phyloP scores from a whole-genome alignment of 169 alveolate species.

The Cyclospora cayetanensis region DNA sequence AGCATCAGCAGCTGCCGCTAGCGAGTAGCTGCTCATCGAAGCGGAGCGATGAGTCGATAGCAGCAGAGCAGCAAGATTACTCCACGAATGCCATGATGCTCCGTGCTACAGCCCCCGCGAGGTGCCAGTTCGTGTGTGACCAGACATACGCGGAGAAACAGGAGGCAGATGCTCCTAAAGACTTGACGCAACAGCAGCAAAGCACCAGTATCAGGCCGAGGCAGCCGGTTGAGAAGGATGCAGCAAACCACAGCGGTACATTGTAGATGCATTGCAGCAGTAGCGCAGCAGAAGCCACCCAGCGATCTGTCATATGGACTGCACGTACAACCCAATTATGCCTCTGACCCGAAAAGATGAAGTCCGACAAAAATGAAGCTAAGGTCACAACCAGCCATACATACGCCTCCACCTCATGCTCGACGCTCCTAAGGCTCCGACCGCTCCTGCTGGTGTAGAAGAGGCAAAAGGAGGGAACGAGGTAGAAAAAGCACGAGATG shows the following conservation, averaged over 20 bases:
- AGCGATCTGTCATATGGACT: slow-evolving; percentile 62
- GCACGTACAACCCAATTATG: slow-evolving; percentile 43
- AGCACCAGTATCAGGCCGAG: not conserved
- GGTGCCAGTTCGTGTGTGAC: slow-evolving; percentile 53
- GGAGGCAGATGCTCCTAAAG: not conserved
- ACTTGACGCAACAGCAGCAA: slow-evolving; percentile 26
- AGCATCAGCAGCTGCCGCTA: too few relatives aligned
- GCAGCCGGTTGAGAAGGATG: not conserved
- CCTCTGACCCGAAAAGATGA: slow-evolving; percentile 56
- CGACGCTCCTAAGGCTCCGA: not conserved
- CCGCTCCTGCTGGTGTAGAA: not conserved
- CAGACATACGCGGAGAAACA: slow-evolving; percentile 1
- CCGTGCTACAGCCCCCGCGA: slow-evolving; percentile 51
- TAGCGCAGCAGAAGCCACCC: slow-evolving; percentile 31
- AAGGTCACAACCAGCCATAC: slow-evolving; percentile 31
- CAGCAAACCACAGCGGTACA: slow-evolving; percentile 39
- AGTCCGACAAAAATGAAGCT: slow-evolving; percentile 47
- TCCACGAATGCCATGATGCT: slow-evolving; percentile 51
- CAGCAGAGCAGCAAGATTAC: too few relatives aligned
- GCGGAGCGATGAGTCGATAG: too few relatives aligned
- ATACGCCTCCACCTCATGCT: slow-evolving; percentile 38
- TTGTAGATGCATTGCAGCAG: slow-evolving; percentile 40
- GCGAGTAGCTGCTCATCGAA: too few relatives aligned
- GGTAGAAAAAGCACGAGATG: slow-evolving; percentile 31
- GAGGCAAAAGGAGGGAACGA: slow-evolving; percentile 29